Percentiles rank a stretch among this genome's conserved stretches.
phyloP scores from a whole-genome alignment of 805 yeast genomes.

The Komagataella mondaviorum region DNA sequence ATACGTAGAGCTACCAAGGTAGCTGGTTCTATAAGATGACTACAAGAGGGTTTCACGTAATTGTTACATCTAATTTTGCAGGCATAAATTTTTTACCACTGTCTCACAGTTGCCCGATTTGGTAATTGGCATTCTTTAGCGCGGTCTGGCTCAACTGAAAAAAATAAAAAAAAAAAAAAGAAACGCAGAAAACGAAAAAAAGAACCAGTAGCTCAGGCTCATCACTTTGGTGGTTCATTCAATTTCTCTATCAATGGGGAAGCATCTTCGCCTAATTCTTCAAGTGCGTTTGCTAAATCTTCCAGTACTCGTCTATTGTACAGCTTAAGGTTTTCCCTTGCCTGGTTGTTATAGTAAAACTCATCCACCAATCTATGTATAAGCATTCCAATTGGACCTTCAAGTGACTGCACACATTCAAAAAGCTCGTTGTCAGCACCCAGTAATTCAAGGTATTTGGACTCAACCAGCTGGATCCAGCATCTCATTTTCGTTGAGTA shows the following conservation, averaged over 20 bases:
- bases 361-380: not conserved
- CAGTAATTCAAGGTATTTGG: slow-evolving; percentile 11
- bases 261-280: not conserved
- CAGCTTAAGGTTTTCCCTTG: not conserved
- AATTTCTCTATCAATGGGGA: not conserved
- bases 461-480: slow-evolving; percentile 37
- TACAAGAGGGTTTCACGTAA: not conserved
- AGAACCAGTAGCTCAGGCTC: not conserved
- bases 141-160: not conserved
- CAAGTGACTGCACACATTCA: not conserved
- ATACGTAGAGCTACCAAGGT: no score
- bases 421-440: not conserved
- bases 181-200: not conserved
- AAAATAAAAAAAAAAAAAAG: not conserved
- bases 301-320: not conserved
- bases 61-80: not conserved
- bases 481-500: slow-evolving; percentile 26
- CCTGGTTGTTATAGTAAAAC: not conserved
- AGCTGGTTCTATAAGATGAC: no score
- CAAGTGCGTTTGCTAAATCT: not conserved
- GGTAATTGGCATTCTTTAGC: not conserved
- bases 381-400: not conserved
- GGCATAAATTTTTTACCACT: not conserved
- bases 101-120: not conserved
- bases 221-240: not conserved